Base-by-base conservation (phyloP, 2,329 filamentous ascomycete genomes). In the Ceratocystis huliohia region DNA sequence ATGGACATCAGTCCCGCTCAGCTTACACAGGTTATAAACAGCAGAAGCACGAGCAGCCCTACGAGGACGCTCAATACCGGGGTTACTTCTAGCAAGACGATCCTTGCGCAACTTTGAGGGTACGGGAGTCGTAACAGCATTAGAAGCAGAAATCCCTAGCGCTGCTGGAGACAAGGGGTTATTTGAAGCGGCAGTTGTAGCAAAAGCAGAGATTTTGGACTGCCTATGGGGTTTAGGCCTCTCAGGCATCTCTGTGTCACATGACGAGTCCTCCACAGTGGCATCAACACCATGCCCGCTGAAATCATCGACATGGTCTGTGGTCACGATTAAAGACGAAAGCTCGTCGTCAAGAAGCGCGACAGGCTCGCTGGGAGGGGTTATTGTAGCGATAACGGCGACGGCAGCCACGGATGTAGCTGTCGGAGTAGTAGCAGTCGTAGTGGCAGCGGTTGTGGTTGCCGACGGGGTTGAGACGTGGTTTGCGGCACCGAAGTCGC, bases 1-100 rank as follows among this genome's bases (percentile, higher is more conserved):
- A 70, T 87, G 84, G 56, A 81, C 78, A 33, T 81, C 80, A 61
- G 83, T 88, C 70, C 85, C 85, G 67, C 80, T 81, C 64, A 88
- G 78, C 70, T 82, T 80, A 69, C 83, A 79, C 17, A 88, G 76
- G 71, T 90, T 90, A 76, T 90, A 90, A 17, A 65, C 66, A 10
- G 68, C 37, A n/a, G 61, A 64, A 15, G 57, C 65, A 53, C 68
- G 67, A 44, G 67, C 59, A 30, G 66, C 53, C 41, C 66, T 45
- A 20, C 48, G 74, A 71, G 56, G 74, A 69, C 64, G 64, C 20
- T 66, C 45, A n/a, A 61, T 63, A 17, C 30, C 62, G 30, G 57
- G 37, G 5, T 28, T 30, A 1, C 37, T 41, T 25, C 25, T 46
- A 7, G 56, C 53, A 6, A 41, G 13, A 15, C 37, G 65, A 45